Base-by-base conservation (phyloP, 1,284 basidiomycete genomes). In the Hemileia vastatrix region DNA sequence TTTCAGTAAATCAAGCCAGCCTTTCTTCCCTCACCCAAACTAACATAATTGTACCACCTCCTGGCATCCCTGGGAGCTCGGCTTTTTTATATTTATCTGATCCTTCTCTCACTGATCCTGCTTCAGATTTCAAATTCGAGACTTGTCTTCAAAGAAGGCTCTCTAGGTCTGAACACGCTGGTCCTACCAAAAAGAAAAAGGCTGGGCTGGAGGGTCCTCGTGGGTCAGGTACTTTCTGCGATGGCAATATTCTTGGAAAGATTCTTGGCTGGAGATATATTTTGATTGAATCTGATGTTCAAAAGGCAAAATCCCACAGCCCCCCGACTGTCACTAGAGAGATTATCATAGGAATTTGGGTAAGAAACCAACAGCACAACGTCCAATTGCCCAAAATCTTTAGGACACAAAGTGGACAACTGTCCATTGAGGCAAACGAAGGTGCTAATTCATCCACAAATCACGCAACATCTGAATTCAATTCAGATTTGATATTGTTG, bases 231-330 rank as follows among this genome's bases (percentile, higher is more conserved):
- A n/a, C n/a, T n/a, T n/a, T n/a, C n/a, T n/a, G n/a, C n/a, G 64
- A 70, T 9, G 66, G 64, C 0, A 70, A 73, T 54, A 67, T 73
- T 1, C 65, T 73, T 5, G 70, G 71, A 0, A 59, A 67, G 21
- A 66, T 73, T 1, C 48, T 73, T 0, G 71, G 71, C 1, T 72
- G 71, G 71, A 63, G 65, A 13, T 61, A 60, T 32, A n/a, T n/a
- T n/a, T n/a, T n/a, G n/a, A n/a, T n/a, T n/a, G n/a, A n/a, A n/a
- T n/a, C n/a, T n/a, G n/a, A n/a, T n/a, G n/a, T n/a, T n/a, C n/a
- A n/a, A n/a, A n/a, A n/a, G n/a, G 53, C 49, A 32, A 36, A 21
- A 44, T 32, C 40, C 4, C 4, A 49, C 23, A 4, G 23, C 23
- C 5, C 27, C 11, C 0, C 32, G 11, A 1, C 45, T 15, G 36